Conservation (phyloP, 441 rosid genomes). For the Corymbia citriodora region DNA sequence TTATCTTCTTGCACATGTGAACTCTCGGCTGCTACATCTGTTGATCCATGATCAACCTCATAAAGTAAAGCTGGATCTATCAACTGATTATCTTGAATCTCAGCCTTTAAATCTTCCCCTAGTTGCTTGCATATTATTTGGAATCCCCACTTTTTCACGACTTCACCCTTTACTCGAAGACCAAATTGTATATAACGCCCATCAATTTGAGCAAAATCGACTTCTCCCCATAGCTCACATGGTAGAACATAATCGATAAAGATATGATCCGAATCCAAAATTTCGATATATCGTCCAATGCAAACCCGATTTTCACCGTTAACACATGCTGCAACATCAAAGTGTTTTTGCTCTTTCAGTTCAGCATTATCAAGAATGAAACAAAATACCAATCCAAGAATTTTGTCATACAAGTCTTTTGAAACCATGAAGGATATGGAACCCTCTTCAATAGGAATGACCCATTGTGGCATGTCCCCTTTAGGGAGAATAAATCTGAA, state of each 20-base stretch:
- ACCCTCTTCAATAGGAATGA: too few species aligned
- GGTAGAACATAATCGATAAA: accelerated
- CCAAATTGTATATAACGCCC: accelerated
- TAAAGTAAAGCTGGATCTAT: not conserved
- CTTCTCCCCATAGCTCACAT: accelerated
- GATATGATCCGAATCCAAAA: not conserved
- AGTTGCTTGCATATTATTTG: not conserved
- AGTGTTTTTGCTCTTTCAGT: too few species aligned
- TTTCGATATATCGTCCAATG: accelerated
- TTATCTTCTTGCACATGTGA: not conserved
- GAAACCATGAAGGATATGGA: too few species aligned
- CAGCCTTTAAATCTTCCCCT: accelerated
- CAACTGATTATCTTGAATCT: accelerated
- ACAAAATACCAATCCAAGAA: too few species aligned
- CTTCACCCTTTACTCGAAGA: accelerated
- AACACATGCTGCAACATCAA: too few species aligned
- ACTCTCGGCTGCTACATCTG: not conserved
- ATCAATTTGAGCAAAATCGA: not conserved
- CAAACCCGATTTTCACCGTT: not conserved
- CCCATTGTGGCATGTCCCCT: too few species aligned
- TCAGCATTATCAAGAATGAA: too few species aligned
- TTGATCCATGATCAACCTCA: accelerated
- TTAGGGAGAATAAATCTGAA: accelerated
- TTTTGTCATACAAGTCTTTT: too few species aligned
- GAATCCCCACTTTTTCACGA: not conserved